phyloP scores from a whole-genome alignment of 2,329 filamentous ascomycete genomes.

The Clarireedia paspali region DNA sequence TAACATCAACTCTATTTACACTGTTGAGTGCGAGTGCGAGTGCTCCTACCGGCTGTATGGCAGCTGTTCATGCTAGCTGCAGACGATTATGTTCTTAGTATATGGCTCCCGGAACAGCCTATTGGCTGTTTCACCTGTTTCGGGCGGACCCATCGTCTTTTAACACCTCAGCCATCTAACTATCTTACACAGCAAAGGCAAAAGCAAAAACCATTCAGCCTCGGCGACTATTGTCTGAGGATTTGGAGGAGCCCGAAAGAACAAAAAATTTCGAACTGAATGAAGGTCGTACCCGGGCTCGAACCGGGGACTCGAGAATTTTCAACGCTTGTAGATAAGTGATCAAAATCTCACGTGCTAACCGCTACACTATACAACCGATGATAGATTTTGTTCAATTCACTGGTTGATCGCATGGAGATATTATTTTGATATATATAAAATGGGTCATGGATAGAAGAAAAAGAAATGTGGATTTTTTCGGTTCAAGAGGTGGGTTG shows the following conservation, averaged over 20 bases:
- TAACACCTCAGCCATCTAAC: too few species aligned
- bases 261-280: neutral
- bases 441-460: neutral
- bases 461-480: too few species aligned
- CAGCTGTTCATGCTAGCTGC: too few species aligned
- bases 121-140: too few species aligned
- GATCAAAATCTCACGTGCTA: conserved; percentile 16
- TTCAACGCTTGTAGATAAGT: neutral
- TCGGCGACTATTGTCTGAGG: too few species aligned
- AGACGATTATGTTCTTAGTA: too few species aligned
- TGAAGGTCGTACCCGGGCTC: conserved; percentile 12
- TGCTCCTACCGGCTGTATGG: too few species aligned
- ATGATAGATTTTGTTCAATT: neutral
- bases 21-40: too few species aligned
- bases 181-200: neutral
- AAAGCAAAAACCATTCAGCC: neutral
- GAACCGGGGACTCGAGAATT: conserved; percentile 13
- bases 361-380: conserved; percentile 19
- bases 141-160: too few species aligned
- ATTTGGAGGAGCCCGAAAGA: neutral
- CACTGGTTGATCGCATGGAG: neutral
- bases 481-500: too few species aligned
- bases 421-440: neutral
- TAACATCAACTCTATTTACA: too few species aligned
- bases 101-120: too few species aligned